These are phyloP conservation scores for Moesziomyces globuligerus DNA, from an alignment of 1,284 basidiomycete species.

Conservation along the genomic window DNA sequence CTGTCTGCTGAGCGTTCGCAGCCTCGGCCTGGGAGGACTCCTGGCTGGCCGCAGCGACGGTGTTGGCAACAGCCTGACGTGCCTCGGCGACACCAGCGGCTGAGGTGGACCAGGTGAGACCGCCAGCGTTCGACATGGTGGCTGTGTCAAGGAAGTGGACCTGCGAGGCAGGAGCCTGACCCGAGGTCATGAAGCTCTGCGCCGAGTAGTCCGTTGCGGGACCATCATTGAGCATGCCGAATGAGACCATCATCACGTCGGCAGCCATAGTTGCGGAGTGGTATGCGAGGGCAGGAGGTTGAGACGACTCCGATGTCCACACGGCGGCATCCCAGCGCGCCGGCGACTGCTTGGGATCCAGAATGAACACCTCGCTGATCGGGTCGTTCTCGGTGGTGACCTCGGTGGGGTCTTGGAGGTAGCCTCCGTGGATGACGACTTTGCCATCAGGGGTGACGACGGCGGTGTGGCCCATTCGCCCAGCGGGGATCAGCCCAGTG, in stretches of 20 bases:
- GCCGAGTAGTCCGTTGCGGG: constrained; percentile 1
- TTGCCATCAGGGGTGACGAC: constrained; percentile 53
- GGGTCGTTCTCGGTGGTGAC: constrained; percentile 24
- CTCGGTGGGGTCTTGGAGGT: constrained; percentile 33
- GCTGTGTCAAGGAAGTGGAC: constrained; percentile 29
- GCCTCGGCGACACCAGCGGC: constrained; percentile 14
- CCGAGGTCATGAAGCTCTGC: constrained; percentile 13
- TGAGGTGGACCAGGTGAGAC: constrained; percentile 38
- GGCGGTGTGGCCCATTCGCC: constrained; percentile 65
- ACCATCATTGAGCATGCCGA: constrained; percentile 46
- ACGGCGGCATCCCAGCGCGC: constrained; percentile 40
- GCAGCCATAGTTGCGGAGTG: constrained; percentile 63
- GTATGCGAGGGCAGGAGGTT: constrained; percentile 60
- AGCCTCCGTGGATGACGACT: constrained; percentile 66
- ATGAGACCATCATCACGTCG: constrained; percentile 62
- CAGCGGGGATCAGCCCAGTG: constrained; percentile 51
- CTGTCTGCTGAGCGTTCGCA: neutral
- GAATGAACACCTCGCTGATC: constrained; percentile 55
- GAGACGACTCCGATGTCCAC: constrained; percentile 14
- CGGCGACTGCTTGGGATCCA: constrained; percentile 53
- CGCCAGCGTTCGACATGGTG: constrained; percentile 23
- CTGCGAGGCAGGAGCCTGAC: neutral
- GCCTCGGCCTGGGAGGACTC: neutral
- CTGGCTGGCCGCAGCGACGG: constrained; percentile 2
- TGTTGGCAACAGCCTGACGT: constrained; percentile 22